Conservation (phyloP, 2,329 filamentous ascomycete genomes). For the Paraphaeosphaeria minitans region DNA sequence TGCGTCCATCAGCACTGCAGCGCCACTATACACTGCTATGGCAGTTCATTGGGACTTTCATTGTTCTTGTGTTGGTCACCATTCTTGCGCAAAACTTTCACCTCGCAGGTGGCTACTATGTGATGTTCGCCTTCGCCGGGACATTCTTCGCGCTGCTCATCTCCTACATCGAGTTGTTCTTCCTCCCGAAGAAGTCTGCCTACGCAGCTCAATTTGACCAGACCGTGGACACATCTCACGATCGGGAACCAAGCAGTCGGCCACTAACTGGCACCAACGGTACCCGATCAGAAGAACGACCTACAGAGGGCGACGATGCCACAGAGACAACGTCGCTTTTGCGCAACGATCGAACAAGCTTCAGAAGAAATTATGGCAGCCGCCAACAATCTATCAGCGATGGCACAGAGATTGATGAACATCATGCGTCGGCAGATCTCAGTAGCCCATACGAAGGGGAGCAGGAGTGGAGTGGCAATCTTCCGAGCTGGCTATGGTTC, state of each 20-base stretch:
- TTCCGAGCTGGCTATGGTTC: constrained; percentile 87
- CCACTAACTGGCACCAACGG: constrained; percentile 40
- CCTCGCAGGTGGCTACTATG: constrained; percentile 77
- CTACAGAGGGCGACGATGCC: constrained; percentile 46
- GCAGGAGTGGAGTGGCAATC: constrained; percentile 79
- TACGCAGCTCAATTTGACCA: constrained; percentile 64
- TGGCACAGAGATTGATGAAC: constrained; percentile 41
- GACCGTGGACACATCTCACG: constrained; percentile 18
- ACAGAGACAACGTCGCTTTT: constrained; percentile 64
- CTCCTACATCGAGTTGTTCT: constrained; percentile 79
- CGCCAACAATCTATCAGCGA: constrained; percentile 48
- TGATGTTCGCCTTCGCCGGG: constrained; percentile 78
- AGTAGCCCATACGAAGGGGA: constrained; percentile 66
- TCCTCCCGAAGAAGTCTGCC: constrained; percentile 69
- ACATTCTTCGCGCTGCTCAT: constrained; percentile 76
- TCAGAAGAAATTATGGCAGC: constrained; percentile 56
- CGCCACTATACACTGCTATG: constrained; percentile 81
- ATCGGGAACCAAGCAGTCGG: constrained; percentile 41
- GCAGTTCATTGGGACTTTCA: constrained; percentile 79
- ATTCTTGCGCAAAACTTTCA: constrained; percentile 77
- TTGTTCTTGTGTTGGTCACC: constrained; percentile 71
- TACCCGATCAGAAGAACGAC: constrained; percentile 39
- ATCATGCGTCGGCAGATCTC: constrained; percentile 40
- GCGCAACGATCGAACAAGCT: constrained; percentile 58
- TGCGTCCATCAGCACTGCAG: constrained; percentile 84